A percentile compares a stretch with the other conserved stretches of the same genome.
Evolutionary conservation across 306 rosid genomes (phyloP).

Genomic region (Quercus engelmannii): DNA sequence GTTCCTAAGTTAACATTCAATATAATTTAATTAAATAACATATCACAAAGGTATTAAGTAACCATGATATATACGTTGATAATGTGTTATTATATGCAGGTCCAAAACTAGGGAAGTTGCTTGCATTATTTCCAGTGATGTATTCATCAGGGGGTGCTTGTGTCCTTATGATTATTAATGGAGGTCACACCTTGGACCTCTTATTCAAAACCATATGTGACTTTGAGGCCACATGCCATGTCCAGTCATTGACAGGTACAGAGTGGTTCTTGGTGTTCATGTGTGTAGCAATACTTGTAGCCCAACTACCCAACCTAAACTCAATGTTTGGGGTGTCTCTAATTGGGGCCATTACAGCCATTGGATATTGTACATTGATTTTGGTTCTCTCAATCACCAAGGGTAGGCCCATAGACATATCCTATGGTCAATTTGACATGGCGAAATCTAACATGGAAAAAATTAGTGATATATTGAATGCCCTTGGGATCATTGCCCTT

Average conservation of each 20-base stretch:
- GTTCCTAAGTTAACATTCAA: no score
- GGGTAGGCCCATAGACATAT: constrained; percentile 31
- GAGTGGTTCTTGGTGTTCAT: constrained; percentile 59
- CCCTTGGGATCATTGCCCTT: constrained; percentile 50
- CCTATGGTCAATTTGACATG: constrained; percentile 10
- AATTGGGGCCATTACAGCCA: constrained; percentile 35
- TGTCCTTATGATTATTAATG: constrained; percentile 35
- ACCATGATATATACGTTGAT: no score
- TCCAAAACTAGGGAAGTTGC: constrained; percentile 27
- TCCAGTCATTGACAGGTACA: constrained; percentile 16
- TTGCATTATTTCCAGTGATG: constrained; percentile 47
- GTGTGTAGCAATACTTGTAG: constrained; percentile 41
- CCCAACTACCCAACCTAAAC: constrained; percentile 61
- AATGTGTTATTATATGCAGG: constrained; percentile 13
- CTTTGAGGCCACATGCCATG: constrained; percentile 17
- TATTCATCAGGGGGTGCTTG: constrained; percentile 47
- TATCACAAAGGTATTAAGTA: no score
- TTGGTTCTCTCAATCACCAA: constrained; percentile 52
- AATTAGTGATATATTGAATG: constrained; percentile 27
- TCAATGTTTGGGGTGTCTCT: constrained; percentile 51
- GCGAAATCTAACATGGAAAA: constrained; percentile 1
- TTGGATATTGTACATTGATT: constrained; percentile 39
- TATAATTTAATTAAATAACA: no score
- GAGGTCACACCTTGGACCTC: constrained; percentile 37
- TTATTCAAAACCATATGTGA: constrained; percentile 36